Evolutionary conservation across 805 yeast genomes (phyloP).

Genomic region (Starmerella ratchasimensis): DNA sequence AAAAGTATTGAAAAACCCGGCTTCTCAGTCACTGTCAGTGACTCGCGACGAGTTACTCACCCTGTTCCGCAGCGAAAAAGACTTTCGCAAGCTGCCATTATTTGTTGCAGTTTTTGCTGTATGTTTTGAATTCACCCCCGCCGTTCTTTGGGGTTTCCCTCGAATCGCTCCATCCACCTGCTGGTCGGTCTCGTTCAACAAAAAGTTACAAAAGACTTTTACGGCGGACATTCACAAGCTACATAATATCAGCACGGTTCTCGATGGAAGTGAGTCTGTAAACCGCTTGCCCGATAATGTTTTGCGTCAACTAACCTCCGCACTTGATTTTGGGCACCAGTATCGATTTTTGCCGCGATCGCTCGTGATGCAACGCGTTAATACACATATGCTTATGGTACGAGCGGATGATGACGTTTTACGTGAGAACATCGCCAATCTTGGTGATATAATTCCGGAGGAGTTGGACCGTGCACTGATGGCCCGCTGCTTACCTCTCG

Average conservation of each 20-base stretch:
- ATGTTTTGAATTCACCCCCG: conserved; percentile 44
- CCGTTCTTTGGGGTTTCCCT: conserved; percentile 40
- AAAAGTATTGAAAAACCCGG: neutral
- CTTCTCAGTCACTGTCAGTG: conserved; percentile 18
- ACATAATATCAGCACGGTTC: neutral
- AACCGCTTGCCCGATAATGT: conserved; percentile 3
- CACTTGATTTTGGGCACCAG: conserved; percentile 13
- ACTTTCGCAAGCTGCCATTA: conserved; percentile 41
- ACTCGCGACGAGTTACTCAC: conserved; percentile 37
- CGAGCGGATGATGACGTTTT: conserved; percentile 19
- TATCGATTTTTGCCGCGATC: conserved; percentile 6
- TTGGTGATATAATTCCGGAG: conserved; percentile 8
- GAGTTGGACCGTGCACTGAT: conserved; percentile 16
- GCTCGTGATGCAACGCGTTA: conserved; percentile 9
- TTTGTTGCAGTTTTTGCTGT: conserved; percentile 42
- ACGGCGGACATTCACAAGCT: neutral
- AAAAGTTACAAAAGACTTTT: conserved; percentile 6
- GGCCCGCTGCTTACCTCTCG: conserved; percentile 16
- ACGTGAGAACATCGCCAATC: conserved; percentile 2
- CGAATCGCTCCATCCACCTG: conserved; percentile 50
- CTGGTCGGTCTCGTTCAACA: conserved; percentile 12
- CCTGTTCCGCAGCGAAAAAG: conserved; percentile 37
- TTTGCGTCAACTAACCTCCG: conserved; percentile 10
- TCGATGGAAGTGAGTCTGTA: conserved; percentile 16
- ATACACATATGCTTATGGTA: conserved; percentile 12